Conservation (phyloP, 2,329 filamentous ascomycete species). For the Conoideocrella luteorostrata region DNA sequence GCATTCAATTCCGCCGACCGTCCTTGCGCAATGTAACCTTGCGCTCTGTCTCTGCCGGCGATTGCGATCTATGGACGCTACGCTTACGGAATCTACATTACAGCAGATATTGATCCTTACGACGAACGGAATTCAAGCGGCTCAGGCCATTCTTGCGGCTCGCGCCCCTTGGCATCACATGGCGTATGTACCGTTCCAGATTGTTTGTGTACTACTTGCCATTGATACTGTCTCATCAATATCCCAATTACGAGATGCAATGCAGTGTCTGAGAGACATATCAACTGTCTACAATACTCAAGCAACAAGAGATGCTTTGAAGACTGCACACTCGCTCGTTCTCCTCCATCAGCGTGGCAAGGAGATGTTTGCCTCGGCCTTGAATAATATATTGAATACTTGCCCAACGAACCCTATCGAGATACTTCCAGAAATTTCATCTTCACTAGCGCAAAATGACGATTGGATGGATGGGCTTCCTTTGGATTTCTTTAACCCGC, state of each 20-base stretch:
- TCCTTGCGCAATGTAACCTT: slow-evolving; percentile 48
- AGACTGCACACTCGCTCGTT: slow-evolving; percentile 47
- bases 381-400: slow-evolving; percentile 31
- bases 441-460: slow-evolving; percentile 8
- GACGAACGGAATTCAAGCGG: slow-evolving; percentile 38
- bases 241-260: slow-evolving; percentile 41
- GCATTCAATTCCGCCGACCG: slow-evolving; percentile 34
- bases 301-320: slow-evolving; percentile 45
- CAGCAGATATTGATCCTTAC: slow-evolving; percentile 42
- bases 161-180: slow-evolving; percentile 52
- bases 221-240: slow-evolving; percentile 47
- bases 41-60: slow-evolving; percentile 49
- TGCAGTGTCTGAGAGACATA: slow-evolving; percentile 39
- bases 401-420: slow-evolving; percentile 21
- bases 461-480: slow-evolving; percentile 34
- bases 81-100: slow-evolving; percentile 34
- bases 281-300: slow-evolving; percentile 37
- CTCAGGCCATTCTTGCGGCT: slow-evolving; percentile 36
- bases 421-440: not conserved
- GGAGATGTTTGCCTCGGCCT: slow-evolving; percentile 32
- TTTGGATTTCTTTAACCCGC: slow-evolving; percentile 36
- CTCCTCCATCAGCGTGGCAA: slow-evolving; percentile 45
- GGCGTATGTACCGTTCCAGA: slow-evolving; percentile 53
- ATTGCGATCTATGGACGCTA: slow-evolving; percentile 42
- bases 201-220: slow-evolving; percentile 48